Evolutionary conservation across 306 rosid genomes (phyloP).

Genomic region (Ochetophila trinervis): DNA sequence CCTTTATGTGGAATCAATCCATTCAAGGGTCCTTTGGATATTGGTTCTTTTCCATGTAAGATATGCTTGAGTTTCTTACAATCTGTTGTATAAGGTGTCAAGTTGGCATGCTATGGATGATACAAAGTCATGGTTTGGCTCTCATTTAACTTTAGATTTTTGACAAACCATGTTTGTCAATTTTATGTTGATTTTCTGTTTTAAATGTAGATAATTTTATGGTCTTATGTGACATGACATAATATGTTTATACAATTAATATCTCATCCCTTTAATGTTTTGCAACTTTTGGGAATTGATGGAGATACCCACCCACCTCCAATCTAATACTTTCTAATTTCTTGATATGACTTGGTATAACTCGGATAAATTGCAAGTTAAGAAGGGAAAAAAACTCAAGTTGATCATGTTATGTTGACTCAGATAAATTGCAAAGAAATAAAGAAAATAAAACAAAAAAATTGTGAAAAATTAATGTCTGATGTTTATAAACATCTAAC

Average conservation of each 20-base stretch:
- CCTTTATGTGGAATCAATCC: constrained; percentile 39
- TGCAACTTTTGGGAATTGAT: constrained; percentile 1
- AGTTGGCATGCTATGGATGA: neutral
- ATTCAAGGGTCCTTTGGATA: constrained; percentile 41
- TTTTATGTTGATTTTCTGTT: neutral
- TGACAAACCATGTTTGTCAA: neutral
- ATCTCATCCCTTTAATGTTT: neutral
- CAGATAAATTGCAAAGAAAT: neutral
- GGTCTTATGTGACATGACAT: no score
- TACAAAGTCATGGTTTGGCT: neutral
- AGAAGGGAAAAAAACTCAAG: no score
- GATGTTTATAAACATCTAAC: no score
- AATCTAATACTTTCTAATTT: neutral
- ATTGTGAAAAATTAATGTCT: no score
- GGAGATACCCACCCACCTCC: neutral
- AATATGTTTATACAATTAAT: neutral
- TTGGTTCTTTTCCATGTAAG: constrained; percentile 62
- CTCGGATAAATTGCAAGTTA: neutral
- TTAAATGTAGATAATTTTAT: neutral
- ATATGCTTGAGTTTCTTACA: constrained; percentile 27
- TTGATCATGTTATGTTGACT: no score
- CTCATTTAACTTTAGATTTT: neutral
- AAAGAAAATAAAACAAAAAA: no score
- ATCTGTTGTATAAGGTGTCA: constrained; percentile 7
- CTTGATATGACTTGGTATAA: neutral